phyloP scores from a whole-genome alignment of 805 yeast species.

The Nakazawaea sp. region DNA sequence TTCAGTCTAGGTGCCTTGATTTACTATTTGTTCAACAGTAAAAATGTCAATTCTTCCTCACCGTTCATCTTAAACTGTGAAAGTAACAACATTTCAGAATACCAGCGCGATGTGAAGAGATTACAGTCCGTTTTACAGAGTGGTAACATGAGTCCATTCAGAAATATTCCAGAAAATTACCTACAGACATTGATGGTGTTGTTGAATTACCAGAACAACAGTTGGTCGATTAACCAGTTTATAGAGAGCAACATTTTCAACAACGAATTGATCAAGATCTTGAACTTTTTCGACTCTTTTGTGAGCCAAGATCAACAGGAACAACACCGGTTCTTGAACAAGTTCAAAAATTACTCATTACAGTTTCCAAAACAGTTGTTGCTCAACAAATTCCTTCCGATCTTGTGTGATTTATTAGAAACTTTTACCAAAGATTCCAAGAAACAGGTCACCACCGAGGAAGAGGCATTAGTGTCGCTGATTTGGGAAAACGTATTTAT shows the following conservation, averaged over 20 bases:
- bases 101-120: slow-evolving; percentile 47
- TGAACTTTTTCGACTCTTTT: slow-evolving; percentile 77
- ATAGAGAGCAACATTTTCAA: slow-evolving; percentile 72
- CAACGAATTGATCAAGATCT: slow-evolving; percentile 73
- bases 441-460: slow-evolving; percentile 20
- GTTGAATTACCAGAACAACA: slow-evolving; percentile 46
- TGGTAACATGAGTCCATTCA: slow-evolving; percentile 38
- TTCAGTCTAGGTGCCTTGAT: slow-evolving; percentile 81
- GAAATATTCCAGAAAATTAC: slow-evolving; percentile 54
- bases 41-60: slow-evolving; percentile 25
- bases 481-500: slow-evolving; percentile 50
- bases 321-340: slow-evolving; percentile 59
- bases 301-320: slow-evolving; percentile 68
- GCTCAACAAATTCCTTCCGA: slow-evolving; percentile 69
- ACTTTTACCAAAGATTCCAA: slow-evolving; percentile 25
- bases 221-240: slow-evolving; percentile 62
- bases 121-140: slow-evolving; percentile 24
- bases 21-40: slow-evolving; percentile 53
- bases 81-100: slow-evolving; percentile 42
- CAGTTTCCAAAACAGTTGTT: slow-evolving; percentile 53
- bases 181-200: slow-evolving; percentile 43
- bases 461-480: slow-evolving; percentile 33
- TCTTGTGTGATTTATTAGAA: slow-evolving; percentile 45
- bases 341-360: slow-evolving; percentile 45
- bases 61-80: slow-evolving; percentile 37